Evolutionary conservation across 106 monocot species (phyloP), one percentile per base, ranked within the genome.

Genomic region (Dendrobium chrysotoxum): DNA sequence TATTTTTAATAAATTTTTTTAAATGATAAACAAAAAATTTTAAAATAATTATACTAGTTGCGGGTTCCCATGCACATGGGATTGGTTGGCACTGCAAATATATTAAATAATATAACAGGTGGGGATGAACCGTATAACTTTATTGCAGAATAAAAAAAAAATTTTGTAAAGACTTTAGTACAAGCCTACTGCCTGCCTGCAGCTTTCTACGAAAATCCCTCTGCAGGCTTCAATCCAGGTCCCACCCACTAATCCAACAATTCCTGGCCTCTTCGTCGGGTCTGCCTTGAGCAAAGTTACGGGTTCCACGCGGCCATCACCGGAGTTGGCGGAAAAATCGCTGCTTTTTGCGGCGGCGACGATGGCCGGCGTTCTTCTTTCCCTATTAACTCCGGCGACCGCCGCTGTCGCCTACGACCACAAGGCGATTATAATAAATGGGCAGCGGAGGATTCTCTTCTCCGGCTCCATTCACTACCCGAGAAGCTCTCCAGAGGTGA

Each of bases 391-490:
- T 25, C 31, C 81, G 80, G 82, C 58, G 12, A 35, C 73, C 39
- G 83, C 89, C 2, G 41, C 81, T 40, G 89, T 89, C 26, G 40
- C 85, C 26, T 91, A 91, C 73, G 91, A 91, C 81, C 68, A 61
- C 65, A 83, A 81, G 85, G 88, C 89, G 5, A 40, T 91, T 54
- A 80, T 77, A 64, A 85, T 91, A 41, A 81, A 89, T 30, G 91
- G 91, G 72, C 91, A 87, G 85, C 80, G 91, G 35, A 88, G 85
- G 74, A 91, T 91, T 75, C 88, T 91, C 40, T 85, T 91, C 81
- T 91, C 91, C 30, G 91, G 91, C 58, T 88, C 91, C 47, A 91
- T 91, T 79, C 91, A 91, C 82, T 91, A 91, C 84, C 91, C 91
- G 0, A 80, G 91, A n/a, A 91, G 91, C 84, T 55, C 77, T 72